Evolutionary conservation across 257 asterid species (phyloP).

Genomic region (Salvia splendens): DNA sequence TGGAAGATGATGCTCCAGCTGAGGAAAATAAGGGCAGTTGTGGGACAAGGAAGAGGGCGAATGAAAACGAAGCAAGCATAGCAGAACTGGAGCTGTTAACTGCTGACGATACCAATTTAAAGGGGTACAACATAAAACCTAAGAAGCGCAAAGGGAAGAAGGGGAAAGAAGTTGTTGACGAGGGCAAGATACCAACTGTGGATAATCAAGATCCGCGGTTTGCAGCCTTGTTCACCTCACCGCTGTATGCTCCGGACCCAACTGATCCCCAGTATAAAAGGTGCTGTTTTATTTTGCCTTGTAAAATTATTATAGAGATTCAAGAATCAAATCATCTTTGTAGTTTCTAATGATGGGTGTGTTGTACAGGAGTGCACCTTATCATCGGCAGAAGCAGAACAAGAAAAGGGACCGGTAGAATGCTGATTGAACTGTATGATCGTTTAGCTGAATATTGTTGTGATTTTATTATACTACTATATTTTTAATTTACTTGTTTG

Average conservation of each 20-base stretch:
- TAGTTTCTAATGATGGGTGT: neutral
- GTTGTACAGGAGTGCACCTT: conserved; percentile 41
- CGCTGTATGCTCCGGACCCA: conserved; percentile 82
- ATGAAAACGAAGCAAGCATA: conserved; percentile 64
- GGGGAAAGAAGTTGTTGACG: conserved; percentile 57
- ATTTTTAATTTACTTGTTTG: too few species aligned
- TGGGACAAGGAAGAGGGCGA: conserved; percentile 34
- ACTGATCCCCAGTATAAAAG: conserved; percentile 97
- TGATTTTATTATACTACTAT: too few species aligned
- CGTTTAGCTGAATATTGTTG: too few species aligned
- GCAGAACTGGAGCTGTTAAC: conserved; percentile 91
- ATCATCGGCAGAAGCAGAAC: conserved; percentile 38
- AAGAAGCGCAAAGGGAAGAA: conserved; percentile 68
- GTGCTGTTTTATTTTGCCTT: conserved; percentile 31
- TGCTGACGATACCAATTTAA: conserved; percentile 68
- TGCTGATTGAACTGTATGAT: too few species aligned
- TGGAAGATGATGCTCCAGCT: conserved; percentile 63
- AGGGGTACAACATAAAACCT: conserved; percentile 79
- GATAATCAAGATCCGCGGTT: conserved; percentile 81
- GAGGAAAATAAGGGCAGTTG: conserved; percentile 32
- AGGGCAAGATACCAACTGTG: conserved; percentile 59
- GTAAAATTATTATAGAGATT: neutral
- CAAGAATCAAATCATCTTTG: neutral
- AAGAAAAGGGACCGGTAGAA: conserved; percentile 1
- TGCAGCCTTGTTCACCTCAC: conserved; percentile 55